Evolutionary conservation across 441 rosid species (phyloP), one percentile per base, ranked within the genome.

Genomic region (Gossypium davidsonii): DNA sequence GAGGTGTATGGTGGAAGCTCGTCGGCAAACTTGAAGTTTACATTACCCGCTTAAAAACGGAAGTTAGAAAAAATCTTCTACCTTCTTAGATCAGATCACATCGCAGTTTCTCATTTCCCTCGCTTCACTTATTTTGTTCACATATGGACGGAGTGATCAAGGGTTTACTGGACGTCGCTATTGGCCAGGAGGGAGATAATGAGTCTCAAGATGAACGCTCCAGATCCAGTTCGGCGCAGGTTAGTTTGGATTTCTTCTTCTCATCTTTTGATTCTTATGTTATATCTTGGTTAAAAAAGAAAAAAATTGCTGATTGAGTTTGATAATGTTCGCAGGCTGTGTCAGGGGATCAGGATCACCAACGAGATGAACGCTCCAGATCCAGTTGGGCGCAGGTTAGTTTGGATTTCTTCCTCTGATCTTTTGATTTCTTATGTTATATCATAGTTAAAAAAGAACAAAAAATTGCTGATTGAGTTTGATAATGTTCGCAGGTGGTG

Each of bases 141-240:
- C 25, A 39, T 25, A 25, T 94, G 98, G 97, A 94, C 1, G 91
- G 88, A 56, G 76, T 94, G 83, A 88, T 94, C 85, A 92, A 80
- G 74, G 91, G 90, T 74, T 65, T 94, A 62, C 69, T 75, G 25
- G 90, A 90, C 81, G 90, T 85, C 31, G 93, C 84, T 15, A 26
- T 94, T 31, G 79, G 66, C 66, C 79, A 17, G 8, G 79, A 72
- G 34, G 77, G 67, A n/a, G 71, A 73, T 6, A 76, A 73, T 20
- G 82, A 77, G 62, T 62, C 71, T 42, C 82, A 83, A 11, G 88
- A 86, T 44, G 89, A 84, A 57, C 91, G 84, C 37, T 79, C 95
- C 76, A 84, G 94, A 89, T 89, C 95, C 75, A 80, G 63, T 34
- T 34, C 39, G 97, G 92, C 97, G 12, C 17, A 53, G 25, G 58